A percentile compares a stretch with the other conserved stretches of the same genome.
phyloP scores from a whole-genome alignment of 2,329 filamentous ascomycete species.

The Pseudogymnoascus pannorum region DNA sequence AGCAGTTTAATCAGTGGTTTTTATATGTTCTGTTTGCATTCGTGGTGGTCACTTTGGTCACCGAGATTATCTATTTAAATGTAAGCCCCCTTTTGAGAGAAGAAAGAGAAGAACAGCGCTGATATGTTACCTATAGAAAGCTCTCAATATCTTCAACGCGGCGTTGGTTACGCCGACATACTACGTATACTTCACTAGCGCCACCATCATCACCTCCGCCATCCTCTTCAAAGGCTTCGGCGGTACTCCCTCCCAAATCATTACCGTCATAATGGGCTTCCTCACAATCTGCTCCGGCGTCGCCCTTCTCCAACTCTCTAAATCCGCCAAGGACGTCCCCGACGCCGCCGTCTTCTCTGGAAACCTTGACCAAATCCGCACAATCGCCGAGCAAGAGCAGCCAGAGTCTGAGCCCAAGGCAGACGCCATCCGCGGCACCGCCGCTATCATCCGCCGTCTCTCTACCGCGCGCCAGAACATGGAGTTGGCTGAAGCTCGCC shows the following conservation, averaged over 20 bases:
- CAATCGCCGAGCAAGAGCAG: slow-evolving; percentile 90
- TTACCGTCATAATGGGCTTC: slow-evolving; percentile 89
- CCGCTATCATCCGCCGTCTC: slow-evolving; percentile 77
- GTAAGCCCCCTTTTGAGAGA: slow-evolving; percentile 49
- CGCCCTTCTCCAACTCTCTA: slow-evolving; percentile 88
- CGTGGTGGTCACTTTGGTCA: slow-evolving; percentile 79
- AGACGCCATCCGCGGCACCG: slow-evolving; percentile 86
- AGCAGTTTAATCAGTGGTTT: slow-evolving; percentile 98
- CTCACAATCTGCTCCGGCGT: slow-evolving; percentile 90
- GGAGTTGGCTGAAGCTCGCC: slow-evolving; percentile 71
- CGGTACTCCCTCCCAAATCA: slow-evolving; percentile 70
- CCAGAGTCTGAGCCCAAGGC: slow-evolving; percentile 95
- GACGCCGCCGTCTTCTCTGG: slow-evolving; percentile 88
- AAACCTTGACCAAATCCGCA: slow-evolving; percentile 89
- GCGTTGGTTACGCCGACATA: slow-evolving; percentile 96
- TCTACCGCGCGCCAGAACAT: slow-evolving; percentile 68
- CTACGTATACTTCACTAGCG: slow-evolving; percentile 96
- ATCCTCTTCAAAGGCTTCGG: slow-evolving; percentile 93
- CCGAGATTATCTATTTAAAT: slow-evolving; percentile 92
- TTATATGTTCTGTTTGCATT: slow-evolving; percentile 87
- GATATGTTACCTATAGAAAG: slow-evolving; percentile 63
- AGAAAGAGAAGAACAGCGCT: neutral
- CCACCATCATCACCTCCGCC: slow-evolving; percentile 88
- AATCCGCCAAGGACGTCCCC: slow-evolving; percentile 94
- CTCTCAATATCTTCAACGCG: slow-evolving; percentile 92